phyloP scores from a whole-genome alignment of 2,329 filamentous ascomycete species.

The Penicillium hesseltinei region DNA sequence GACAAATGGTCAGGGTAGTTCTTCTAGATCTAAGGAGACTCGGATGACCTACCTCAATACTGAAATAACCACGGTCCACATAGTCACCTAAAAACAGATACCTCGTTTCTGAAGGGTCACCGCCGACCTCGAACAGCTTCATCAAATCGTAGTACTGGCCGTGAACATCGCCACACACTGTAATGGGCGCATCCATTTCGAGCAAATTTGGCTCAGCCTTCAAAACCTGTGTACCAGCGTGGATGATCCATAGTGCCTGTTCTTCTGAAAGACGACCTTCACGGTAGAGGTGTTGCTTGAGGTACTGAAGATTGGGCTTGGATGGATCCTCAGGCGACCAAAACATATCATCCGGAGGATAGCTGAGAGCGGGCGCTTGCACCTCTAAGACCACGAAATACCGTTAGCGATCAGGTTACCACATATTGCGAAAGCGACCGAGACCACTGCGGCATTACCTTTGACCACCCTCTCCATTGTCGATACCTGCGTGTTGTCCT shows the following conservation, averaged over 20 bases:
- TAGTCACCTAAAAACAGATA: slow-evolving; percentile 98
- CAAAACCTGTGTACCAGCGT: slow-evolving; percentile 80
- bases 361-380: slow-evolving; percentile 91
- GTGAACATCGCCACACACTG: slow-evolving; percentile 96
- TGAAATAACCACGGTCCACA: slow-evolving; percentile 97
- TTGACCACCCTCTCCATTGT: slow-evolving; percentile 96
- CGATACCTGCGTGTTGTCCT: slow-evolving; percentile 92
- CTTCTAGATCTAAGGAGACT: background rate
- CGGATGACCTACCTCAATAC: slow-evolving; percentile 68
- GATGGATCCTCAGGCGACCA: slow-evolving; percentile 79
- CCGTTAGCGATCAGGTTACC: slow-evolving; percentile 15
- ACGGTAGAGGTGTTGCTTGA: slow-evolving; percentile 98
- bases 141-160: slow-evolving; percentile 99
- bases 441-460: slow-evolving; percentile 60
- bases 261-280: slow-evolving; percentile 96
- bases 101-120: slow-evolving; percentile 90
- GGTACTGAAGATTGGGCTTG: slow-evolving; percentile 89
- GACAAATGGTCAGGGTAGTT: slow-evolving; percentile 9
- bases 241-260: slow-evolving; percentile 94
- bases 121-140: slow-evolving; percentile 98
- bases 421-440: slow-evolving; percentile 5
- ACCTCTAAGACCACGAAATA: slow-evolving; percentile 64
- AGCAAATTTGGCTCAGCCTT: slow-evolving; percentile 89
- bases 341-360: slow-evolving; percentile 92
- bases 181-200: slow-evolving; percentile 99